phyloP scores from a whole-genome alignment of 495 filamentous ascomycete genomes.

The Penicillium waksmanii region DNA sequence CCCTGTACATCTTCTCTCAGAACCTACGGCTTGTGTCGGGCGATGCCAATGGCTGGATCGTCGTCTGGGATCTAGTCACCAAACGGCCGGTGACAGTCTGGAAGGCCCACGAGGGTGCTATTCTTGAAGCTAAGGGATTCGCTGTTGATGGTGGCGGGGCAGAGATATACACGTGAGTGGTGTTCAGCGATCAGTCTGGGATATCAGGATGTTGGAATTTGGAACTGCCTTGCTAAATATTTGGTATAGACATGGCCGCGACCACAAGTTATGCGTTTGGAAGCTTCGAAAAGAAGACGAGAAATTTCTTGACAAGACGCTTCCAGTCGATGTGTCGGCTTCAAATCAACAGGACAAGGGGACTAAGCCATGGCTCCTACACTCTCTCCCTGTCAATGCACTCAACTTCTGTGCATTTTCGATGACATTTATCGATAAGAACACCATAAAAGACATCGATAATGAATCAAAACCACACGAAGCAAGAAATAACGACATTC shows the following conservation, averaged over 20 bases:
- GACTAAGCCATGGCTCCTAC: slow-evolving; percentile 79
- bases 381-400: slow-evolving; percentile 84
- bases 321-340: slow-evolving; percentile 66
- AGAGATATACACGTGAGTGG: slow-evolving; percentile 65
- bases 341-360: slow-evolving; percentile 18
- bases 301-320: slow-evolving; percentile 59
- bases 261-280: slow-evolving; percentile 88
- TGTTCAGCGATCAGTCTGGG: not conserved
- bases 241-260: slow-evolving; percentile 75
- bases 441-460: not conserved
- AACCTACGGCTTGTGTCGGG: slow-evolving; percentile 83
- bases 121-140: slow-evolving; percentile 73
- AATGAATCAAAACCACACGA: not conserved
- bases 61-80: slow-evolving; percentile 81
- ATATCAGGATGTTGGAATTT: not conserved
- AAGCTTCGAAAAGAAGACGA: slow-evolving; percentile 63
- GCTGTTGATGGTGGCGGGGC: slow-evolving; percentile 54
- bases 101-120: slow-evolving; percentile 79
- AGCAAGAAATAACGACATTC: slow-evolving; percentile 33
- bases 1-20: slow-evolving; percentile 67
- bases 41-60: slow-evolving; percentile 87
- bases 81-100: slow-evolving; percentile 85
- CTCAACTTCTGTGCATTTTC: slow-evolving; percentile 96
- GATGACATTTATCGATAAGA: slow-evolving; percentile 37
- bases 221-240: not conserved